These are phyloP conservation scores for Grosmannia clavigera DNA, from an alignment of 2,329 filamentous ascomycete genomes.

Conservation along the genomic window DNA sequence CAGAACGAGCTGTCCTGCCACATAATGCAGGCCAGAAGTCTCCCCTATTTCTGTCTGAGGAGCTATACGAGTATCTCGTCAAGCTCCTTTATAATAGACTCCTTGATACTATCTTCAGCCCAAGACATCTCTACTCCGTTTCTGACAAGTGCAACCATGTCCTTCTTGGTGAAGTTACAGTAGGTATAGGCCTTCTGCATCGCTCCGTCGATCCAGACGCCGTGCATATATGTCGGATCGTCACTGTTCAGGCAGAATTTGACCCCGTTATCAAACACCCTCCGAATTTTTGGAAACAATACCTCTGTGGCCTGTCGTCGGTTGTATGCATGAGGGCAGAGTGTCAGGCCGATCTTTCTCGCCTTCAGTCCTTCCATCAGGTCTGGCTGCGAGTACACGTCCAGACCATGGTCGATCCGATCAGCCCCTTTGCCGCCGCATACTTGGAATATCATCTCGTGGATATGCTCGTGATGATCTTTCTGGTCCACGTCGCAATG, in stretches of 20 bases:
- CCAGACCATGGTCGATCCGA: constrained; percentile 64
- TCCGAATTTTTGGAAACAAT: constrained; percentile 43
- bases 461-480: constrained; percentile 20
- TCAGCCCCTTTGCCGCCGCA: constrained; percentile 46
- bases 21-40: too few relatives aligned
- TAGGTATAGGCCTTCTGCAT: constrained; percentile 50
- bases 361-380: constrained; percentile 45
- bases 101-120: constrained; percentile 51
- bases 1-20: too few relatives aligned
- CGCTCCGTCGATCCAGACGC: constrained; percentile 60
- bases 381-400: constrained; percentile 44
- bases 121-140: constrained; percentile 58
- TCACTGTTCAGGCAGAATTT: constrained; percentile 62
- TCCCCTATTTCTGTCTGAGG: too few relatives aligned
- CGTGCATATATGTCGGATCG: constrained; percentile 64
- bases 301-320: constrained; percentile 39
- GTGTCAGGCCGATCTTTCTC: constrained; percentile 47
- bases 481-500: constrained; percentile 40
- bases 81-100: constrained; percentile 36
- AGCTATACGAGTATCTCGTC: constrained; percentile 7
- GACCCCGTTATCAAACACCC: constrained; percentile 50
- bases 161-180: constrained; percentile 45
- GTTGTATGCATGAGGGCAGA: constrained; percentile 65
- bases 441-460: constrained; percentile 46
- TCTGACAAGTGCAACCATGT: constrained; percentile 53